Evolutionary conservation across 352 stramenopile species (phyloP), one percentile per base, ranked within the genome.

Genomic region (Phytopythium kandeliae): DNA sequence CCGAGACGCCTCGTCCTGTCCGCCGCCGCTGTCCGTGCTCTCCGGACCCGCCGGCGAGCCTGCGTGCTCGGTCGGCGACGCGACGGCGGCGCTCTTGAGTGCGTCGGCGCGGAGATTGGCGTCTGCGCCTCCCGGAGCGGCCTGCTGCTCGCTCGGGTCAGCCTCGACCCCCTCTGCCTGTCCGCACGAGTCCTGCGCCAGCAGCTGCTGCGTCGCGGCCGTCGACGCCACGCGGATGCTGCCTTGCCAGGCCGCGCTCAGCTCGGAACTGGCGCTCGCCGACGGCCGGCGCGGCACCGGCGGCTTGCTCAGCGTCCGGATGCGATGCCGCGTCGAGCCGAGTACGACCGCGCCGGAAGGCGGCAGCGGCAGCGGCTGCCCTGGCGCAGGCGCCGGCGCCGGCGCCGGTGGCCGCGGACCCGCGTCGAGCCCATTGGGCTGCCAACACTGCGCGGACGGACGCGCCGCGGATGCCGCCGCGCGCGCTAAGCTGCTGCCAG

Each of bases 271-370:
- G 7, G 41, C 22, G 17, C 42, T 41, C 8, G 37, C 1, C 30
- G 54, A 46, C 40, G 59, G 55, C 33, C 82, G 68, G 28, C 72
- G 72, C 3, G 78, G 73, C 22, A 89, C 73, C 2, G 73, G 73
- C 19, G 78, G 78, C 42, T 89, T 89, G 17, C 64, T 85, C 0
- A 50, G 46, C 26, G 55, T 50, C 26, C 73, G 59, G 33, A 86
- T 84, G 2, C 78, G 72, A 28, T 63, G 62, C 0, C 72, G 72
- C 53, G 68, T 76, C 0, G 74, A 83, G 10, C 78, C 78, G 26
- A 88, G 72, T 2, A 58, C 61, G 19, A 65, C 65, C 25, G 24
- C 24, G 34, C 3, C 41, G 12, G 26, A 13, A 26, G 25, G n/a
- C n/a, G n/a, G n/a, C n/a, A n/a, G n/a, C n/a, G n/a, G n/a, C n/a